Evolutionary conservation across 2,329 filamentous ascomycete species (phyloP), one percentile per base, ranked within the genome.

Genomic region (Trichoderma polysporum): DNA sequence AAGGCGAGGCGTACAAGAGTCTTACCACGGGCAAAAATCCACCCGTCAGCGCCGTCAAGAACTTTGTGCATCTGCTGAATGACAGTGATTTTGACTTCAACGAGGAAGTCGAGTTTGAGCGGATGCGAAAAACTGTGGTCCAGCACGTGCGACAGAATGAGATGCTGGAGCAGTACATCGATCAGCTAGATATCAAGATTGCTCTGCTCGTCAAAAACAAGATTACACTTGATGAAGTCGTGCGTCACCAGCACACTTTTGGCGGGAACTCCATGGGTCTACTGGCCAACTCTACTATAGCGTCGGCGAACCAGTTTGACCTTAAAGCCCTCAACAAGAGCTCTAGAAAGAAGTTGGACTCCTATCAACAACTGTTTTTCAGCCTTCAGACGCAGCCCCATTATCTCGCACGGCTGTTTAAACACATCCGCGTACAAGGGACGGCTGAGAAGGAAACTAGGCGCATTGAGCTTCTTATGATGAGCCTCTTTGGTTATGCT

Each of bases 31-130:
- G 95, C 68, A 97, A 97, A 81, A 98, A 98, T 75, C 95, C 95
- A 27, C 95, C 95, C 0, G 93, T 99, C 68, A 93, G 93, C 45
- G 97, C 96, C 0, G 92, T 99, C 76, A 97, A 98, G 83, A 96
- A 96, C 76, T 99, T 99, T 76, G 93, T 99, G 2, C 95, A 99
- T 77, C 85, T 99, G 41, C 88, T 99, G 66, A 99, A 98, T 74
- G 95, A 99, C 79, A 98, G 93, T 74, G 94, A 97, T 75, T 97
- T 99, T 74, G 95, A 99, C 76, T 99, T 99, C 79, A 97, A 99
- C 76, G 94, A 98, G 77, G 95, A 99, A 77, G 90, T 99, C 60
- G 95, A 99, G 76, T 97, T 98, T 71, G 95, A 99, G 78, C 88
- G 94, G 56, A 83, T 98, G 75, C 88, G 96, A 62, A 97, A 98